Evolutionary conservation across 1,284 basidiomycete genomes (phyloP).

Genomic region (Rhodotorula sp.): DNA sequence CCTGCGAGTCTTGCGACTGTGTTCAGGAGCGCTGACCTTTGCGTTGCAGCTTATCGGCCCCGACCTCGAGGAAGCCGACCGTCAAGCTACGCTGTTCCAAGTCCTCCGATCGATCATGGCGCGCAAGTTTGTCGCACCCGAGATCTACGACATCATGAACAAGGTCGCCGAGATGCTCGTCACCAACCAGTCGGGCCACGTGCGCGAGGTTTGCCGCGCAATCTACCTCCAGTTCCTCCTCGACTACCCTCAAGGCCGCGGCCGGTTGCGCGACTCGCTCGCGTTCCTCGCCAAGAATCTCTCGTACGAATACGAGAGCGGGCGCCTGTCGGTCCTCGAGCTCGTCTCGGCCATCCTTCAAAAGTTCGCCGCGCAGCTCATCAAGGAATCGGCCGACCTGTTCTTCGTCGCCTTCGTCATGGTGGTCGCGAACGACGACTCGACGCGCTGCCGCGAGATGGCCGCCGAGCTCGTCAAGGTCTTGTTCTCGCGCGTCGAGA

Average conservation of each 20-base stretch:
- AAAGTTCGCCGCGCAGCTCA: conserved; percentile 77
- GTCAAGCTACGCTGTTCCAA: conserved; percentile 82
- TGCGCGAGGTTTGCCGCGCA: conserved; percentile 86
- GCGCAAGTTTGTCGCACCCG: conserved; percentile 87
- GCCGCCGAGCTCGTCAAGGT: conserved; percentile 76
- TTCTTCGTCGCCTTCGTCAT: conserved; percentile 90
- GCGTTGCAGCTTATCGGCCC: conserved; percentile 77
- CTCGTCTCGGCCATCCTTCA: conserved; percentile 74
- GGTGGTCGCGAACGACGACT: conserved; percentile 89
- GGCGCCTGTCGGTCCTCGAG: conserved; percentile 88
- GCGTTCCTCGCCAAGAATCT: conserved; percentile 91
- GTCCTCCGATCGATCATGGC: conserved; percentile 89
- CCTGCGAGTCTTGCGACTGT: background rate
- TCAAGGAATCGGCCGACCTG: conserved; percentile 81
- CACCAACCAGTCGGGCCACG: conserved; percentile 83
- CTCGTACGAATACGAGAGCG: conserved; percentile 85
- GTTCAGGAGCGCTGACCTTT: background rate
- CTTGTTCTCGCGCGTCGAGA: conserved; percentile 68
- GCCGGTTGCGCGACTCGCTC: conserved; percentile 81
- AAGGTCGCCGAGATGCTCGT: conserved; percentile 92
- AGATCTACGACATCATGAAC: conserved; percentile 97
- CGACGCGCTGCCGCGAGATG: conserved; percentile 81
- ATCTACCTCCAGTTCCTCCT: conserved; percentile 91
- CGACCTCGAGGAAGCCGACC: conserved; percentile 89
- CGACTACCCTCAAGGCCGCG: conserved; percentile 96